These are phyloP conservation scores for Boechera retrofracta DNA, from an alignment of 345 rosid genomes.

Conservation along the genomic window DNA sequence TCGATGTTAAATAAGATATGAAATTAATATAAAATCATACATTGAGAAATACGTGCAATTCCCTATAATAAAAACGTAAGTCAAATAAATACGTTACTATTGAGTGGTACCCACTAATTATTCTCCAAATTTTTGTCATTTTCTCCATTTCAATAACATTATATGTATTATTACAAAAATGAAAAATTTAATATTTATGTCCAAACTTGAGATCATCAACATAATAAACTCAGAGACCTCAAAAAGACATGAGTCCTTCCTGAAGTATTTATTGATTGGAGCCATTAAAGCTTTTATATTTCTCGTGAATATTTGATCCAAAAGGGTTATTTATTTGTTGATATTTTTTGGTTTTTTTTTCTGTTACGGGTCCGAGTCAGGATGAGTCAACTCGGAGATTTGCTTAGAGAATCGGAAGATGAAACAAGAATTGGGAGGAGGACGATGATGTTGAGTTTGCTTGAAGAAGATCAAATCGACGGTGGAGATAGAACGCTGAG, in stretches of 20 bases:
- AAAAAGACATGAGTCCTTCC: slow-evolving; percentile 29
- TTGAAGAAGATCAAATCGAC: slow-evolving; percentile 47
- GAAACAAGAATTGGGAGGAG: slow-evolving; percentile 35
- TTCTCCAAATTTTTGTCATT: slow-evolving; percentile 37
- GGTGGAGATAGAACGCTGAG: slow-evolving; percentile 43
- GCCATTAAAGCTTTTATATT: slow-evolving; percentile 34
- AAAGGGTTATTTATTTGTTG: slow-evolving; percentile 4
- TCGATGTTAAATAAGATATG: not conserved
- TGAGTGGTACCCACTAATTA: slow-evolving; percentile 40
- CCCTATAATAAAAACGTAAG: slow-evolving; percentile 34
- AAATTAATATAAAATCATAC: not conserved
- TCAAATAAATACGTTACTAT: slow-evolving; percentile 35
- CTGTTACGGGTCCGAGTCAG: not conserved
- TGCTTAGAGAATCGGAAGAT: slow-evolving; percentile 42
- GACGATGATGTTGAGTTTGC: slow-evolving; percentile 42
- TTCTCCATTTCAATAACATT: slow-evolving; percentile 18
- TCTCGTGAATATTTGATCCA: slow-evolving; percentile 35
- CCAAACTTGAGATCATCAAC: slow-evolving; percentile 28
- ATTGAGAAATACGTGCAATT: slow-evolving; percentile 30
- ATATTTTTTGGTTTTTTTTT: not conserved
- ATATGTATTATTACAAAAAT: not conserved
- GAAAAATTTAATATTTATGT: slow-evolving; percentile 10
- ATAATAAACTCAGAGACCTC: slow-evolving; percentile 16
- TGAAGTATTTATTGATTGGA: slow-evolving; percentile 40
- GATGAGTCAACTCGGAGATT: slow-evolving; percentile 48